phyloP scores from a whole-genome alignment of 129 eudicot species.

The Apium graveolens region DNA sequence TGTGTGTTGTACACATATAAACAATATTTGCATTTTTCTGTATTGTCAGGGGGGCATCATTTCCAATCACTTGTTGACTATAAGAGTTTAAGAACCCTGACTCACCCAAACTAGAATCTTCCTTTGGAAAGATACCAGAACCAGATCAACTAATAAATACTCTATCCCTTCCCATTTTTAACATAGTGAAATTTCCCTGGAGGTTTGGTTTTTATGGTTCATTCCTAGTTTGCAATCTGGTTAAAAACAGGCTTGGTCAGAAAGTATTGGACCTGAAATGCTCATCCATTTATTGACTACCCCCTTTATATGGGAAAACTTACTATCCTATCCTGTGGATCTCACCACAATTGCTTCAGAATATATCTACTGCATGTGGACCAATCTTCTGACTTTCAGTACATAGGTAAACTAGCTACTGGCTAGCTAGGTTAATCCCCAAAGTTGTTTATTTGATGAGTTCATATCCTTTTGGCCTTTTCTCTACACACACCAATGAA shows the following conservation, averaged over 20 bases:
- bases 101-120: constrained; percentile 3
- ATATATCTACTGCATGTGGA: background rate
- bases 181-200: background rate
- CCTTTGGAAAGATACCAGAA: constrained; percentile 1
- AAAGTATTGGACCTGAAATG: constrained; percentile 1
- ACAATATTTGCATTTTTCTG: constrained; percentile 7
- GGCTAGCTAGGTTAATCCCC: constrained; percentile 9
- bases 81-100: background rate
- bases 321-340: background rate
- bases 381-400: background rate
- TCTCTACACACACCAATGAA: background rate
- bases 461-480: background rate
- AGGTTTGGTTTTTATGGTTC: background rate
- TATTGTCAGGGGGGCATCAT: constrained; percentile 8
- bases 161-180: background rate
- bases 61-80: constrained; percentile 9
- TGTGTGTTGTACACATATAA: constrained; percentile 1
- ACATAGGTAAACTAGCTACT: constrained; percentile 2
- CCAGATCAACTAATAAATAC: background rate
- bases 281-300: constrained; percentile 5
- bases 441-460: background rate
- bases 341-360: background rate
- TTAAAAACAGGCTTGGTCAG: constrained; percentile 5
- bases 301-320: background rate
- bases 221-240: constrained; percentile 4